Conservation (phyloP, 768 basidiomycete species). For the Boletus tomentosulus region DNA sequence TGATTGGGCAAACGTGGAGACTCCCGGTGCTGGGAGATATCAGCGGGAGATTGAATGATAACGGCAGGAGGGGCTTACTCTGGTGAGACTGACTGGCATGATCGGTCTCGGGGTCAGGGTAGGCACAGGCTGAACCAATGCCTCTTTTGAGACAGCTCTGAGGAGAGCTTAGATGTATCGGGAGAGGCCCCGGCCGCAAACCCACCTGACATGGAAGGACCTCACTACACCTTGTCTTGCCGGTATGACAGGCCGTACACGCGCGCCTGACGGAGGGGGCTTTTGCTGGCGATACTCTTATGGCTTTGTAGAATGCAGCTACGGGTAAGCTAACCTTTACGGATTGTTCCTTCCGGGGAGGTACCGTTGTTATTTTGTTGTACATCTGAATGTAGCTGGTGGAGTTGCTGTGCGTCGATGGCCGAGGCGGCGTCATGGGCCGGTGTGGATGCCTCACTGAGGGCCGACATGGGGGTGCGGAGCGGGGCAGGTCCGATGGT, state of each 20-base stretch:
- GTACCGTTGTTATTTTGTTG: constrained; percentile 30
- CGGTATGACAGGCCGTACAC: constrained; percentile 76
- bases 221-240: constrained; percentile 82
- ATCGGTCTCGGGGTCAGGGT: constrained; percentile 71
- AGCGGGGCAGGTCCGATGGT: constrained; percentile 31
- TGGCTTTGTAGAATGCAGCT: constrained; percentile 9
- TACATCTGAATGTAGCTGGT: constrained; percentile 37
- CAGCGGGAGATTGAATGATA: not conserved
- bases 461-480: constrained; percentile 68
- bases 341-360: constrained; percentile 32
- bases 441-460: constrained; percentile 67
- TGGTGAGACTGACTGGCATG: constrained; percentile 36
- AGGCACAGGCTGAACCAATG: constrained; percentile 62
- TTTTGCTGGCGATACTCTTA: constrained; percentile 48
- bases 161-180: constrained; percentile 2
- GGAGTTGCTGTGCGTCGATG: constrained; percentile 57
- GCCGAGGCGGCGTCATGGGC: constrained; percentile 55
- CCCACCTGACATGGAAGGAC: constrained; percentile 75
- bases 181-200: constrained; percentile 4
- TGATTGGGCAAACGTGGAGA: constrained; percentile 36
- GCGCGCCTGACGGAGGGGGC: constrained; percentile 78
- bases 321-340: constrained; percentile 55
- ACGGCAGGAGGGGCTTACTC: constrained; percentile 14
- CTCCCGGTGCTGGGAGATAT: constrained; percentile 27
- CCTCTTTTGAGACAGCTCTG: constrained; percentile 84